Evolutionary conservation across 2,329 filamentous ascomycete species (phyloP).

Genomic region (Beauveria brongniartii): DNA sequence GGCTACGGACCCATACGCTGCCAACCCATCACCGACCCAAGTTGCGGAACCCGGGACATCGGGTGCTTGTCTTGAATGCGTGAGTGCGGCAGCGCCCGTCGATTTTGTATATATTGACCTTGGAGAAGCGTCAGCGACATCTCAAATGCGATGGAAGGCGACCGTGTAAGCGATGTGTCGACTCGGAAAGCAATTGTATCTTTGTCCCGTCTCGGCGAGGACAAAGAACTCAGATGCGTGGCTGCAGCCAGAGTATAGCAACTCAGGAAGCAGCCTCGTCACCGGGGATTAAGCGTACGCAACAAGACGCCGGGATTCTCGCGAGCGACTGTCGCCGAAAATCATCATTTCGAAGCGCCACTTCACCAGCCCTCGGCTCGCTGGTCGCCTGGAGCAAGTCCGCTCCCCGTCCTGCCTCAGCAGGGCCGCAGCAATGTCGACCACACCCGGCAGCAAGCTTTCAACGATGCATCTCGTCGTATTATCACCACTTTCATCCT

Average conservation of each 20-base stretch:
- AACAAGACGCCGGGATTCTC: background rate
- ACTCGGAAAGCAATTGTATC: slow-evolving; percentile 2
- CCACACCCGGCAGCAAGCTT: background rate
- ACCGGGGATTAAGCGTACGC: background rate
- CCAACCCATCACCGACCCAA: background rate
- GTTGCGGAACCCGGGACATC: background rate
- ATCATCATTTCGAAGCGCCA: background rate
- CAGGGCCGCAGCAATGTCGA: background rate
- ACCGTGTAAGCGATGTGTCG: background rate
- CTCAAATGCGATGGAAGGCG: background rate
- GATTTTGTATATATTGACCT: background rate
- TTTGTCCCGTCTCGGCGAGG: slow-evolving; percentile 4
- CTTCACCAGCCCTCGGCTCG: background rate
- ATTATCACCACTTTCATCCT: slow-evolving; percentile 1
- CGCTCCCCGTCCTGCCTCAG: background rate
- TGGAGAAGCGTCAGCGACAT: background rate
- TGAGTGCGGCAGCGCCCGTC: background rate
- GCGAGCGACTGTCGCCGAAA: background rate
- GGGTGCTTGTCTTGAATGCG: background rate
- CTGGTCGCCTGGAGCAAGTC: background rate
- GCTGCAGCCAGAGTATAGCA: background rate
- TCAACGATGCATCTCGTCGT: slow-evolving; percentile 2
- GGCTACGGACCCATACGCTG: background rate
- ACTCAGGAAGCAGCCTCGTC: background rate
- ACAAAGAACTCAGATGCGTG: background rate